These are phyloP conservation scores for Zizania latifolia DNA, from an alignment of 176 grass and related monocot species.

Conservation along the genomic window DNA sequence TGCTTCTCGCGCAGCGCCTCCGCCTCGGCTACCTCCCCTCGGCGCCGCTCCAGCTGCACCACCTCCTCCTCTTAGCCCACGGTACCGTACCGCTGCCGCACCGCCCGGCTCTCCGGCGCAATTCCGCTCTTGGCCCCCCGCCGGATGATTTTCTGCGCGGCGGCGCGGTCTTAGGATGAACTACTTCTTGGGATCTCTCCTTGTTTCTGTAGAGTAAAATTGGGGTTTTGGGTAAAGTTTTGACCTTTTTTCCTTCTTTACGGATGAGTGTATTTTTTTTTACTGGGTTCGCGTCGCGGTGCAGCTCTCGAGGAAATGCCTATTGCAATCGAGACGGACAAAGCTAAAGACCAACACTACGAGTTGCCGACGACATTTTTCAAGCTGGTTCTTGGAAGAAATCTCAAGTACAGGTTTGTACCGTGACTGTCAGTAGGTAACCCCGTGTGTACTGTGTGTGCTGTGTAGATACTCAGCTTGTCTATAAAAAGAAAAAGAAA, in stretches of 20 bases:
- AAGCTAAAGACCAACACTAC: slow-evolving; percentile 79
- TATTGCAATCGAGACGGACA: slow-evolving; percentile 82
- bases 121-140: neutral
- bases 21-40: slow-evolving; percentile 68
- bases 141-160: neutral
- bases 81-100: slow-evolving; percentile 23
- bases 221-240: neutral
- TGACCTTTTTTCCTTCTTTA: neutral
- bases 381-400: slow-evolving; percentile 70
- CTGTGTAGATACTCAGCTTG: neutral
- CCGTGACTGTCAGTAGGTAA: too few relatives aligned
- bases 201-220: neutral
- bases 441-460: too few relatives aligned
- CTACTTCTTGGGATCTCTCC: too few relatives aligned
- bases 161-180: neutral
- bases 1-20: slow-evolving; percentile 81
- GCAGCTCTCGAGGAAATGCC: slow-evolving; percentile 78
- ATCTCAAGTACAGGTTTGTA: slow-evolving; percentile 85
- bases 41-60: slow-evolving; percentile 62
- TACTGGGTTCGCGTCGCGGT: neutral
- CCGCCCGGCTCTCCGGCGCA: neutral
- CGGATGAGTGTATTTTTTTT: neutral
- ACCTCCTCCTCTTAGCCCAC: slow-evolving; percentile 64
- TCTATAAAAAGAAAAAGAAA: neutral
- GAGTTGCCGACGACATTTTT: slow-evolving; percentile 90